Base-by-base conservation (phyloP, 1,284 basidiomycete genomes). In the Cutaneotrichosporon arboriforme region DNA sequence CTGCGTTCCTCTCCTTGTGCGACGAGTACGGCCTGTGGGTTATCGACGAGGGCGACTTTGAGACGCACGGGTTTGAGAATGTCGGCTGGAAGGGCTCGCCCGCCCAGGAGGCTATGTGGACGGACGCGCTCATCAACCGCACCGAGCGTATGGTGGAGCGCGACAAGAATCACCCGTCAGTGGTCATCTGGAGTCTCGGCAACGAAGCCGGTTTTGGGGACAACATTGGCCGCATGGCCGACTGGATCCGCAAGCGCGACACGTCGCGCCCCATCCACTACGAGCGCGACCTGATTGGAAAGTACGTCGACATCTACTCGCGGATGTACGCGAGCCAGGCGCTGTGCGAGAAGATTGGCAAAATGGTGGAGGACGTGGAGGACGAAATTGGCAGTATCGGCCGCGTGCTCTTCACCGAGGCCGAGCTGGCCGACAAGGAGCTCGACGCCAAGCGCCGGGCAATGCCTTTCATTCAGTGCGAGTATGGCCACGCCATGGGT, bases 1-100 rank as follows among this genome's bases (percentile, higher is more conserved):
- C 60, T 2, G 40, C 51, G 20, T 65, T 63, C 40, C 46, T 65
- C 21, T 53, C 60, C 17, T 45, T 65, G 8, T 65, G 64, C 54
- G 64, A 65, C 47, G 47, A 58, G 52, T 60, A 65, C 49, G 64
- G 64, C 1, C 56, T 65, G 7, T 63, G 58, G 58, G 64, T 65
- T 3, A 54, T 65, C 23, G 57, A 61, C 52, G 64, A 65, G 52
- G 36, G 51, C 46, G 64, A 65, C 55, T 49, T 51, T 35, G 64
- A 65, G 53, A 62, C 60, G 15, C 64, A 65, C 42, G 64, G 64
- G 7, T 65, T 65, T 23, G 52, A 46, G 39, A 17, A 49, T 17
- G 42, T 43, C 34, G 33, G 36, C 8, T 65, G 64, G 64, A 18
- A 33, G 18, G 20, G 38, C 21, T 60, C 60, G 41, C 63, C 63